Evolutionary conservation across 805 yeast species (phyloP).

Genomic region (Aciculoconidium aculeatum): DNA sequence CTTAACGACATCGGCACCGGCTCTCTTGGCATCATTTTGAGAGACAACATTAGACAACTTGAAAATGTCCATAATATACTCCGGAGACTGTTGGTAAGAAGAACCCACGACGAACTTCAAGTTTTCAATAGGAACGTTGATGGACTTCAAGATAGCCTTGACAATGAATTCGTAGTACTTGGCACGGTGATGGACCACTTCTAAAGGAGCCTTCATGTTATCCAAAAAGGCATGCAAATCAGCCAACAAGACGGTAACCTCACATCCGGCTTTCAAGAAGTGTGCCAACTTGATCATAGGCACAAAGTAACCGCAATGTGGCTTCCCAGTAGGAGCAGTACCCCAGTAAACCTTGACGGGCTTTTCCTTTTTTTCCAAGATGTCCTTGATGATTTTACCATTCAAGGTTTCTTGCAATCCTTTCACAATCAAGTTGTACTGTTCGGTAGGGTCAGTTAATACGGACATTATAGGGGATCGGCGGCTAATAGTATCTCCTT

Average conservation of each 20-base stretch:
- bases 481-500: background rate
- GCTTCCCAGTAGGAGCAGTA: slow-evolving; percentile 98
- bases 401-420: slow-evolving; percentile 89
- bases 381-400: slow-evolving; percentile 78
- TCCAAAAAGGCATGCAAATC: slow-evolving; percentile 96
- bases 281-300: slow-evolving; percentile 97
- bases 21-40: slow-evolving; percentile 95
- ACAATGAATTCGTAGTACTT: slow-evolving; percentile 80
- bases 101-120: slow-evolving; percentile 83
- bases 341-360: slow-evolving; percentile 95
- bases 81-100: slow-evolving; percentile 72
- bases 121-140: slow-evolving; percentile 88
- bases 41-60: slow-evolving; percentile 77
- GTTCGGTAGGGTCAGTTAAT: slow-evolving; percentile 49
- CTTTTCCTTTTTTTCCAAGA: slow-evolving; percentile 74
- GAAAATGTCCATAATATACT: slow-evolving; percentile 87
- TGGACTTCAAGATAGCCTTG: slow-evolving; percentile 77
- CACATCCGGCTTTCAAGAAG: slow-evolving; percentile 93
- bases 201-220: slow-evolving; percentile 97
- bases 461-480: too few species aligned
- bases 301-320: slow-evolving; percentile 98
- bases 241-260: slow-evolving; percentile 85
- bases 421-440: slow-evolving; percentile 71
- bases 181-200: slow-evolving; percentile 83
- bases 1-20: slow-evolving; percentile 99